phyloP scores from a whole-genome alignment of 495 filamentous ascomycete genomes.

The Penicillium crystallinum region DNA sequence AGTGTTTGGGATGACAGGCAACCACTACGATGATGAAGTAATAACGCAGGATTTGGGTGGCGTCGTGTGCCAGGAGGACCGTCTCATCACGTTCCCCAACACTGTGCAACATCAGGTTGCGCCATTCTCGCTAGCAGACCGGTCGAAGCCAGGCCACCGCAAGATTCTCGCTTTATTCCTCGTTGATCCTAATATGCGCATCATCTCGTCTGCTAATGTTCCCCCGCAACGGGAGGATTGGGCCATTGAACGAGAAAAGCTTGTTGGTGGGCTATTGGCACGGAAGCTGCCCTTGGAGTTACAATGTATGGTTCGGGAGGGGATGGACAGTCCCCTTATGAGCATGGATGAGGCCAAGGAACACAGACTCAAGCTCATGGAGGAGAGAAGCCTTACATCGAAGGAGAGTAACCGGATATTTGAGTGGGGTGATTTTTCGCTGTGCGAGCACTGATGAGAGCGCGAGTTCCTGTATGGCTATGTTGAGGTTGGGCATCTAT shows the following conservation, averaged over 20 bases:
- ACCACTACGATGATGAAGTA: no score
- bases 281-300: constrained; percentile 7
- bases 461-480: no score
- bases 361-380: constrained; percentile 46
- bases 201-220: constrained; percentile 53
- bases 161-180: constrained; percentile 55
- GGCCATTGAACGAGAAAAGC: constrained; percentile 16
- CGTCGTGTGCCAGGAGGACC: constrained; percentile 25
- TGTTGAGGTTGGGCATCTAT: no score
- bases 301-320: constrained; percentile 9
- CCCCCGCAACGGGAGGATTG: constrained; percentile 49
- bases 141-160: constrained; percentile 48
- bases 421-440: constrained; percentile 12
- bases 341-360: constrained; percentile 40
- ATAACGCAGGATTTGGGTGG: constrained; percentile 34
- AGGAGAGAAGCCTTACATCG: constrained; percentile 28
- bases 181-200: constrained; percentile 47
- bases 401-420: constrained; percentile 13
- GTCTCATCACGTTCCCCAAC: constrained; percentile 33
- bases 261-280: not conserved
- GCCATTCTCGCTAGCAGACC: constrained; percentile 46
- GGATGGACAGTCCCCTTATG: constrained; percentile 30
- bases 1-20: no score
- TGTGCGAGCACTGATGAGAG: constrained; percentile 24
- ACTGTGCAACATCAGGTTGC: constrained; percentile 49